Evolutionary conservation across 2,329 filamentous ascomycete genomes (phyloP), one percentile per base, ranked within the genome.

Genomic region (Fusarium abutilonis): DNA sequence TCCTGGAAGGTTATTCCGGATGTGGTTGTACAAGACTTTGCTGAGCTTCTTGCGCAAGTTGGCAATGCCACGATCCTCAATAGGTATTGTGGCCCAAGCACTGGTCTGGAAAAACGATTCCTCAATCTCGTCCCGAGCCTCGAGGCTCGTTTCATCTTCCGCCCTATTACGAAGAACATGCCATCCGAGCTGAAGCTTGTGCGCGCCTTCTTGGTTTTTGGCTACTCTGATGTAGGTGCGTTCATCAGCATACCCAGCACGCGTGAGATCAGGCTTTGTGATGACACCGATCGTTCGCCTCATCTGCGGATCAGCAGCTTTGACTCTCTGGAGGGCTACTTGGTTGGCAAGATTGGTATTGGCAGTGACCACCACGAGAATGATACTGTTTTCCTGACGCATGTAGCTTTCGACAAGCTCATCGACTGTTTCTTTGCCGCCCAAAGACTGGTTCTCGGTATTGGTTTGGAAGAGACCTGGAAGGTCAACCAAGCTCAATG

Each of bases 201-300:
- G 65, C 0, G 66, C 63, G 0, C 40, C 44, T 14, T 77, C 72
- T 13, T 70, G 56, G n/a, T 75, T 75, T n/a, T 70, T 70, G 2
- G 72, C 70, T 0, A 79, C 47, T n/a, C 62, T 60, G 2, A 77
- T 60, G 56, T 77, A 83, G 2, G 58, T 70, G 1, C 52, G 60
- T 53, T 85, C 78, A 6, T 78, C 76, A 0, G 73, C 70, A 0
- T 76, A 77, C 1, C 76, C 77, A 0, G 71, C 48, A 1, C 64
- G 66, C 0, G 82, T 69, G 4, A 72, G 70, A 57, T 87, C 84
- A 0, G 82, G 81, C 64, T 86, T 78, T 0, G 84, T 88, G 51
- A 88, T 79, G 52, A 88, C 80, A 0, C 84, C 82, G 0, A 87
- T 71, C 0, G 84, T 87, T 2, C 84, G 79, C 3, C 72, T 60